Base-by-base conservation (phyloP, 2,329 filamentous ascomycete genomes). In the Dactylonectria macrodidyma region DNA sequence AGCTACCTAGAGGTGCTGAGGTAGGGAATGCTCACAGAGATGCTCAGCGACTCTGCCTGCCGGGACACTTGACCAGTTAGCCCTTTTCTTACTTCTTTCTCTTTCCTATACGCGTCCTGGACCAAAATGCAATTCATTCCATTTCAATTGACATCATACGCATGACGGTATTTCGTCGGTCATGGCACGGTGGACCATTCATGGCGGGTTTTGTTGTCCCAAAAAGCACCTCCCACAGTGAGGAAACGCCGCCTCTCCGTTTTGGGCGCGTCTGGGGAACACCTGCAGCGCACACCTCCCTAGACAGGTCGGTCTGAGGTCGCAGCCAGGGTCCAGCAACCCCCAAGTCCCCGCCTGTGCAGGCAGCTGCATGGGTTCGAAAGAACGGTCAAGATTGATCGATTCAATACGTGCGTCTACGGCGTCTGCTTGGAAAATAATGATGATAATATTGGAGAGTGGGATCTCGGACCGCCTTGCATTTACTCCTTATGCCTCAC, bases 231-330 rank as follows among this genome's bases (percentile, higher is more conserved):
- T 10, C 26, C 33, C 30, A 30, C n/a, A 57, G 66, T 66, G 71
- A 75, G 73, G 71, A 67, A 73, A 70, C 68, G 70, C 71, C 73
- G 73, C 73, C 68, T 73, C 68, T 71, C 73, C 71, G 66, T 62
- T 74, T 73, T 60, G 65, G 67, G 66, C 51, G 68, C 73, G 67
- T 60, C 71, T 36, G 73, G 73, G 73, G 71, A 67, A 75, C 4
- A 52, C 41, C 54, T 46, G 41, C 62, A 36, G 30, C 33, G 33
- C 33, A 12, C 22, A 55, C 41, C 60, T 50, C 33, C 56, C 62
- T 33, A 47, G 26, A 36, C 30, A 36, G 62, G 55, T 54, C 7
- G 26, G 26, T 30, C 26, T 5, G 7, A 64, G 55, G 46, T 44
- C 60, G 44, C 24, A 36, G 36, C 46, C 52, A 58, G 51, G 34